Evolutionary conservation across 163 green algal species (phyloP), one percentile per base, ranked within the genome.

Genomic region (Chloromonas sp.): DNA sequence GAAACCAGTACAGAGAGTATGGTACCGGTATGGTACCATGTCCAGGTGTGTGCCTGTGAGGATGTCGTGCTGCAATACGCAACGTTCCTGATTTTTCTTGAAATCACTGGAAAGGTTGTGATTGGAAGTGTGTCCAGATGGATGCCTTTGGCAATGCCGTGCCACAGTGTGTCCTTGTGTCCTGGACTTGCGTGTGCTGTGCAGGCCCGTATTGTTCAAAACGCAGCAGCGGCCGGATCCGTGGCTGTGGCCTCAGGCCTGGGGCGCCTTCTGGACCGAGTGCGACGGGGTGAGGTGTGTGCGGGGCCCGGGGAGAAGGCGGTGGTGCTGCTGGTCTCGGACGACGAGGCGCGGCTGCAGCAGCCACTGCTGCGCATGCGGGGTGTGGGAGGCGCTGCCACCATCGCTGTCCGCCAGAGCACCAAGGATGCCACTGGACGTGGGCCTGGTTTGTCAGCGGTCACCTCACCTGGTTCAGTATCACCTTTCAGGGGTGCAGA

Each of bases 351-450:
- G 14, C 2, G n/a, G 15, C 77, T 81, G 77, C 15, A 74, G 66
- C 66, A 81, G 77, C 2, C 77, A 57, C 77, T 81, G 36, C 77
- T 81, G 36, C 77, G 77, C 14, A 36, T 81, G 36, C 77, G 77
- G 3, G 77, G 77, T 13, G 57, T 81, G 36, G 77, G 77, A 36
- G 77, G 77, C 36, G 77, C 77, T 36, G n/a, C 36, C n/a, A 81
- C 77, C 77, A 8, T 81, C 57, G 77, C 36, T 2, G 77, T 81
- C 1, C 77, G 77, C 77, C 66, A 11, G 66, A 74, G 5, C 66
- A 11, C 66, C 5, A 11, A 74, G 66, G 66, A 74, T 5, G 5
- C 66, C 11, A 11, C 66, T 5, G 66, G 5, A 11, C 5, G 5
- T 74, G 66, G 5, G 66, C 5, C 66, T 74, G 66, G 66, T 5